Evolutionary conservation across 1,139 yeast species (phyloP), one percentile per base, ranked within the genome.

Genomic region (Pneumocystis murina): DNA sequence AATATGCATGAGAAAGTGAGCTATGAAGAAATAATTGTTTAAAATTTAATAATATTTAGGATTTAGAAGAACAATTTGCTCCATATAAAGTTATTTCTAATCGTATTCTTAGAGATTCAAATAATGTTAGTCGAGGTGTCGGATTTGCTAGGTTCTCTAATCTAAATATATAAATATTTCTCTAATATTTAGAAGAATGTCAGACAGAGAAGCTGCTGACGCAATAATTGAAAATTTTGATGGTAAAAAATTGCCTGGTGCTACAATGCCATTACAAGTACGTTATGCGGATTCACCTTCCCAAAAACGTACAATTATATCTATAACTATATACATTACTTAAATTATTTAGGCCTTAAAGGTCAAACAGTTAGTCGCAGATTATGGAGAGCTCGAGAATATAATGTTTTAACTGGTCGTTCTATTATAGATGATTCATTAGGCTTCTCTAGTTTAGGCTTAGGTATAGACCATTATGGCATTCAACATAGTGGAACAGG

Each of bases 371-470:
- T 65, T 38, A 65, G 67, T 54, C 67, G 69, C 35, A 66, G 70
- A n/a, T 63, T 64, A 55, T 68, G 68, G 69, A 63, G 70, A 41
- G 70, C 70, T n/a, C 69, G 68, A 17, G 70, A 68, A 60, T 68
- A 68, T 61, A 68, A 67, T 54, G 58, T 66, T 35, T 60, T 66
- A 14, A 66, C 68, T 1, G 66, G 66, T 3, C 66, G 64, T 41
- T 60, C 66, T 10, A 66, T 65, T 4, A 41, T 66, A 10, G 66
- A 66, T n/a, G 67, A 65, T 57, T 38, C 59, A 57, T 57, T 57
- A 41, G 54, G 54, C 8, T 41, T 41, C 5, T 41, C 54, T 17
- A 17, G 28, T 41, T 10, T 41, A 41, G 54, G 54, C 1, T 17
- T 41, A 41, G 54, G 54, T 41, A 41, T 41, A 41, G 54, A 41